These are phyloP conservation scores for Gaertneriomyces sp. DNA, from an alignment of 192 early-diverging fungal species.

Conservation along the genomic window DNA sequence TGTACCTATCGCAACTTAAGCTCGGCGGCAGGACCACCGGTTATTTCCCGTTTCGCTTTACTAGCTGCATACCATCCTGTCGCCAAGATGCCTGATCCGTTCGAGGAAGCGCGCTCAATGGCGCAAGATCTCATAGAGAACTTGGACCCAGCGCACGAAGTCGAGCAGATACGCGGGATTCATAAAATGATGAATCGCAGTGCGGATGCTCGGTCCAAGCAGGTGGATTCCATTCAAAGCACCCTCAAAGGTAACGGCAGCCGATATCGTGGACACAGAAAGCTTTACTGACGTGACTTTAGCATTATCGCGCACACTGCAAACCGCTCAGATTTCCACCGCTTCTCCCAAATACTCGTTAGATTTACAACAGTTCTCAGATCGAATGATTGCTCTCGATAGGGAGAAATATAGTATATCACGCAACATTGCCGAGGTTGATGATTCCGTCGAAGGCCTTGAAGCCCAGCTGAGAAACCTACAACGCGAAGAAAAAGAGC, in stretches of 20 bases:
- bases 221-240: constrained; percentile 7
- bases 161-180: constrained; percentile 5
- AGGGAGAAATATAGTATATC: constrained; percentile 11
- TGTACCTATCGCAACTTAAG: too few relatives aligned
- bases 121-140: background rate
- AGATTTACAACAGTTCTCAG: background rate
- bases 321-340: background rate
- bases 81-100: background rate
- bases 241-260: background rate
- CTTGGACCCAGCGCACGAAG: constrained; percentile 8
- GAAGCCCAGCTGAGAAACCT: constrained; percentile 11
- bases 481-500: constrained; percentile 2
- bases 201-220: constrained; percentile 5
- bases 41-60: too few relatives aligned
- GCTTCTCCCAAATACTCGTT: background rate
- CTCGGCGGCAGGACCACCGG: too few relatives aligned
- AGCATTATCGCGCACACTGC: background rate
- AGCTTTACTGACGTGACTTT: background rate
- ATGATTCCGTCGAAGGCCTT: constrained; percentile 7
- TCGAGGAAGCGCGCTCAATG: constrained; percentile 4
- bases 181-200: constrained; percentile 2
- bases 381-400: constrained; percentile 13
- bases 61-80: too few relatives aligned
- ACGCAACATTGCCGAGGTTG: constrained; percentile 5
- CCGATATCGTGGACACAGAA: background rate